These are phyloP conservation scores for Boletus smithii DNA, from an alignment of 1,284 basidiomycete genomes.

Conservation along the genomic window DNA sequence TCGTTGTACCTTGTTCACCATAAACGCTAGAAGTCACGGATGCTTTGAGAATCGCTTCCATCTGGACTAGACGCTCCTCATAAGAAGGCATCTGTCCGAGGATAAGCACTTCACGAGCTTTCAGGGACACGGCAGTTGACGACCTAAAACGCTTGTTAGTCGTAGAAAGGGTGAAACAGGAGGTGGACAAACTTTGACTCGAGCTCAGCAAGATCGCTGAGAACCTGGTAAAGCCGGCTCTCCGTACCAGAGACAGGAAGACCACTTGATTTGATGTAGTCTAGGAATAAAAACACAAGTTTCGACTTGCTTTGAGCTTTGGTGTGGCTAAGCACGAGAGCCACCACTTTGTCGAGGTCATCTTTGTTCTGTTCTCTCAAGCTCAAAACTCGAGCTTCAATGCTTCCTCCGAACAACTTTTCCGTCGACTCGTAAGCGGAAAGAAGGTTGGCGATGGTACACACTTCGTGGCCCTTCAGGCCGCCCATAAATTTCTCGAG, in stretches of 20 bases:
- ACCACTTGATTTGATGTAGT: conserved; percentile 79
- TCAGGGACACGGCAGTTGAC: conserved; percentile 86
- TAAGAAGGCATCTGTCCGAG: conserved; percentile 95
- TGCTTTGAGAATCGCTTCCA: conserved; percentile 90
- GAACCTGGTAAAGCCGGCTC: conserved; percentile 64
- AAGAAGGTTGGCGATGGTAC: conserved; percentile 70
- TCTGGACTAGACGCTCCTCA: conserved; percentile 90
- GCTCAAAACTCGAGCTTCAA: conserved; percentile 88
- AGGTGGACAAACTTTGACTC: conserved; percentile 73
- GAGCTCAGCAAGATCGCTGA: conserved; percentile 78
- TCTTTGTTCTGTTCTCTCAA: conserved; percentile 93
- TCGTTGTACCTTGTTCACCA: conserved; percentile 73
- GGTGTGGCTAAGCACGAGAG: conserved; percentile 90
- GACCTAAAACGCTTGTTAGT: conserved; percentile 48
- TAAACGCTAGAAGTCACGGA: conserved; percentile 87
- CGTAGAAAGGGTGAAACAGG: neutral
- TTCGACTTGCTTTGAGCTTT: conserved; percentile 93
- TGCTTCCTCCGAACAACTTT: conserved; percentile 87
- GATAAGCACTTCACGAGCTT: conserved; percentile 97
- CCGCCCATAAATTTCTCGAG: conserved; percentile 83
- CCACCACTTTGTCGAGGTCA: conserved; percentile 85
- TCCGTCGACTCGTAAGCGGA: conserved; percentile 82
- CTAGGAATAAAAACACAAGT: conserved; percentile 81
- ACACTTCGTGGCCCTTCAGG: conserved; percentile 84
- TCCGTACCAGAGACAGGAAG: conserved; percentile 74